A percentile compares a stretch with the other conserved stretches of the same genome.
Conservation (phyloP, 305 asterid species). For the Fraxinus paxiana region DNA sequence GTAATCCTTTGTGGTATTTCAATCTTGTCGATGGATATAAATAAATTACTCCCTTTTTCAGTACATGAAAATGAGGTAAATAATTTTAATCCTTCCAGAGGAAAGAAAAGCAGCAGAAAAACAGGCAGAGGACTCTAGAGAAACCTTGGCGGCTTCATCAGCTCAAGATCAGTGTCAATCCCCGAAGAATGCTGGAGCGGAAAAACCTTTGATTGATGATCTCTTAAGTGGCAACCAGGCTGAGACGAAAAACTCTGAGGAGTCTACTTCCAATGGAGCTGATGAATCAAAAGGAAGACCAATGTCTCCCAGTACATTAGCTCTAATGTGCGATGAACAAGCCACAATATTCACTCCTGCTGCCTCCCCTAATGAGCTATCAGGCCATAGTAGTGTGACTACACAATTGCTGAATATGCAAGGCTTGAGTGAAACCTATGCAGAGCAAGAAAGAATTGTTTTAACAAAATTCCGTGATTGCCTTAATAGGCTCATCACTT, state of each 20-base stretch:
- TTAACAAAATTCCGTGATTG: constrained; percentile 89
- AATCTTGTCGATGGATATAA: not conserved
- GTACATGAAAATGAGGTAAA: constrained; percentile 15
- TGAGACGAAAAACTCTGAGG: constrained; percentile 47
- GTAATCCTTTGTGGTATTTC: not conserved
- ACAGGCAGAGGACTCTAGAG: constrained; percentile 43
- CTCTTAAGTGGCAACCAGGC: constrained; percentile 37
- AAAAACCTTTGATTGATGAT: constrained; percentile 33
- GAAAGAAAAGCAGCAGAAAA: constrained; percentile 48
- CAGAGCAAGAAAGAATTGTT: constrained; percentile 87
- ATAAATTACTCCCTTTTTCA: not conserved
- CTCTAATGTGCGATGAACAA: constrained; percentile 92
- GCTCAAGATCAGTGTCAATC: constrained; percentile 43
- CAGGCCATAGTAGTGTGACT: constrained; percentile 35
- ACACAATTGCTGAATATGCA: constrained; percentile 53
- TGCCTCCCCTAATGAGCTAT: constrained; percentile 52
- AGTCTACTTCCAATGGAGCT: constrained; percentile 56
- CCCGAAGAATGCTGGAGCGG: constrained; percentile 37
- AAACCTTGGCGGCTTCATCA: constrained; percentile 42
- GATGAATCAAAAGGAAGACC: constrained; percentile 69
- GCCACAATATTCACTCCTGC: constrained; percentile 60
- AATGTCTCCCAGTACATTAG: constrained; percentile 92
- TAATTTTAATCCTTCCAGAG: constrained; percentile 37
- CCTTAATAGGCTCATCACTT: constrained; percentile 80
- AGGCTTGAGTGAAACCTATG: constrained; percentile 54